Evolutionary conservation across 177 flowering plant genomes (phyloP).

Genomic region (Telopea speciosissima): DNA sequence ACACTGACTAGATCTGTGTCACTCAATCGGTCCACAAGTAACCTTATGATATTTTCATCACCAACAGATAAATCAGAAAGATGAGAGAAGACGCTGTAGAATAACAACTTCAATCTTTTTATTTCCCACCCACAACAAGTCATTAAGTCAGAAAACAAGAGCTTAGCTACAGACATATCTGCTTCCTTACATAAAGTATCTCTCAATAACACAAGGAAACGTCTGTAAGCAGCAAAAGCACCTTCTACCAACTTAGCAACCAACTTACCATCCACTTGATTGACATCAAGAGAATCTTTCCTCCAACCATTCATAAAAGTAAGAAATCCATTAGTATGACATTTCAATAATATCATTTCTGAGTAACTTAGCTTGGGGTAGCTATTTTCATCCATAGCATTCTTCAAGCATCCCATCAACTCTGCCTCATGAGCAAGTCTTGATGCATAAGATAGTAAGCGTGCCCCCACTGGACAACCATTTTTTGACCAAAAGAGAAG

Average conservation of each 20-base stretch:
- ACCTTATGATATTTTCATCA: conserved; percentile 28
- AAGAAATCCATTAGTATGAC: conserved; percentile 30
- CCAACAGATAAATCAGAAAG: conserved; percentile 34
- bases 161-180: conserved; percentile 16
- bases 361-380: conserved; percentile 5
- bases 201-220: conserved; percentile 15
- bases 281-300: conserved; percentile 13
- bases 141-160: conserved; percentile 31
- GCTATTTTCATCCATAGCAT: conserved; percentile 4
- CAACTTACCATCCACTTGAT: conserved; percentile 16
- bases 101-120: conserved; percentile 19
- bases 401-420: conserved; percentile 4
- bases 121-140: conserved; percentile 26
- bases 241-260: conserved; percentile 25
- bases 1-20: conserved; percentile 30
- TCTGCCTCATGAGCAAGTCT: conserved; percentile 39
- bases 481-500: conserved; percentile 36
- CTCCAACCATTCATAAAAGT: conserved; percentile 17
- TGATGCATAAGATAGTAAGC: conserved; percentile 38
- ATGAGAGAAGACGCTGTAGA: conserved; percentile 27
- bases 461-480: conserved; percentile 37
- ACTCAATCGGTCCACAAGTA: conserved; percentile 30
- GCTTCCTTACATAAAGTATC: conserved; percentile 12
- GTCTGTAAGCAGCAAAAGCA: conserved; percentile 39
- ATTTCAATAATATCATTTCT: conserved; percentile 23